Conservation (phyloP, 371 early-diverging fungal genomes). For the Mucor sp. region DNA sequence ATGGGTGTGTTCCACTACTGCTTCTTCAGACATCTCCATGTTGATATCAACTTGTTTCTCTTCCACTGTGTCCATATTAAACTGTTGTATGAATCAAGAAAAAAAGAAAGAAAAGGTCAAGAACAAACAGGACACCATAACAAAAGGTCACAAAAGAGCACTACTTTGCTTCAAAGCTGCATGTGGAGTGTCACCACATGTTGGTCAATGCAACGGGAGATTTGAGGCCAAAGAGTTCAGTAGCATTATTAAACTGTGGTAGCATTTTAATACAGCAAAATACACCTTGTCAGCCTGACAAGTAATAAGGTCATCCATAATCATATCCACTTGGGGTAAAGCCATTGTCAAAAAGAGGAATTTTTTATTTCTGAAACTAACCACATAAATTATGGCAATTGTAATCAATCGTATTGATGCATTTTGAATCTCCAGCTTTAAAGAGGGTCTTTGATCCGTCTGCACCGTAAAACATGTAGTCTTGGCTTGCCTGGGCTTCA, state of each 20-base stretch:
- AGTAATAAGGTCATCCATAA: no score
- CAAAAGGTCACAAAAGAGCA: background rate
- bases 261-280: no score
- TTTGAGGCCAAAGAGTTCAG: no score
- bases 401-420: background rate
- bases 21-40: background rate
- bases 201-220: background rate
- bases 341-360: no score
- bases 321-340: no score
- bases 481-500: background rate
- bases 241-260: no score
- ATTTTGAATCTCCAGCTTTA: background rate
- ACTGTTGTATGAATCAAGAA: background rate
- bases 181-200: background rate
- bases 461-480: background rate
- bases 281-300: no score
- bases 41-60: background rate
- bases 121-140: background rate
- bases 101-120: background rate
- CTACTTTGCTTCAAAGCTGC: background rate
- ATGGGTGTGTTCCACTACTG: background rate
- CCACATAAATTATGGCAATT: background rate
- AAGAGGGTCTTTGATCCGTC: background rate
- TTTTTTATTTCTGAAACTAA: no score
- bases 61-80: background rate